phyloP scores from a whole-genome alignment of 23 red algal species.

The Pyropia yezoensis region DNA sequence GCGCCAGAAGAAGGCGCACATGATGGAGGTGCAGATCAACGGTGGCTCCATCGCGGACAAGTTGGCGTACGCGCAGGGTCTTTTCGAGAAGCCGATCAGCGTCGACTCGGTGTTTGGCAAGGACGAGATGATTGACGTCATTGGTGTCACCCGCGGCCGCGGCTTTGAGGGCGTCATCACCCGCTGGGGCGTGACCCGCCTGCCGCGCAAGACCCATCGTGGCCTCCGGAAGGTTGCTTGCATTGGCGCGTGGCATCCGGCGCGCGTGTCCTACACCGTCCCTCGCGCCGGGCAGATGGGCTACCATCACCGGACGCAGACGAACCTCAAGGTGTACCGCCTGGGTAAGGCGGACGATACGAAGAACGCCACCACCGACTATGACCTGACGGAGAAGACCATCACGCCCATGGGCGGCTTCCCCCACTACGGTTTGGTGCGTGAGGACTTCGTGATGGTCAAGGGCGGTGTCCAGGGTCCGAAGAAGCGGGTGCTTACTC shows the following conservation, averaged over 20 bases:
- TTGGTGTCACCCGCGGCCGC: constrained; percentile 94
- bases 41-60: constrained; percentile 91
- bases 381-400: constrained; percentile 93
- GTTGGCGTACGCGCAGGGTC: constrained; percentile 77
- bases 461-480: constrained; percentile 74
- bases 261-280: constrained; percentile 77
- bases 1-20: constrained; percentile 94
- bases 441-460: constrained; percentile 97
- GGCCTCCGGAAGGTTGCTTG: constrained; percentile 96
- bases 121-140: constrained; percentile 96
- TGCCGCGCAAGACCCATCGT: constrained; percentile 99
- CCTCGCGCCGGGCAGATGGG: constrained; percentile 95
- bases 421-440: constrained; percentile 95
- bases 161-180: constrained; percentile 97
- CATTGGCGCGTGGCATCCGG: constrained; percentile 99
- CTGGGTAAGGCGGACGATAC: constrained; percentile 73
- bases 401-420: constrained; percentile 98
- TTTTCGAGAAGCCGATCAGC: constrained; percentile 87
- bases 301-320: constrained; percentile 96
- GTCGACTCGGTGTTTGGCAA: constrained; percentile 81
- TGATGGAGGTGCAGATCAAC: constrained; percentile 98
- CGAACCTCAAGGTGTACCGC: constrained; percentile 96
- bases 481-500: constrained; percentile 82
- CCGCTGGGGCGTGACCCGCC: constrained; percentile 88
- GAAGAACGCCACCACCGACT: constrained; percentile 85